Evolutionary conservation across 106 monocot species (phyloP).

Genomic region (Amphibolis antarctica): DNA sequence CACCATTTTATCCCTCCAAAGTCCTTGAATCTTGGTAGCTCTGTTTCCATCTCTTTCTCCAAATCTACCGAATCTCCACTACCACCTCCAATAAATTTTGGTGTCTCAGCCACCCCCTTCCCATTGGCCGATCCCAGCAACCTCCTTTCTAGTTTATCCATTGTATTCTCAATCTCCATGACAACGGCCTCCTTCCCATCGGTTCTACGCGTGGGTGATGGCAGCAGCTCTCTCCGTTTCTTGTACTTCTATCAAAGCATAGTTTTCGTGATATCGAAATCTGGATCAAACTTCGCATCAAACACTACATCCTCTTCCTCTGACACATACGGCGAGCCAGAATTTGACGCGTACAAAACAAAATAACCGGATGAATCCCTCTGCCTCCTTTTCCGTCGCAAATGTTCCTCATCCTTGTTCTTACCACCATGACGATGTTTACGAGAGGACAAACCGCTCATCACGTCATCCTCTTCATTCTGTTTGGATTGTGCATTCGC

Average conservation of each 20-base stretch:
- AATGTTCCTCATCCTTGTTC: background rate
- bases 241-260: constrained; percentile 46
- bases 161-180: constrained; percentile 46
- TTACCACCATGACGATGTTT: background rate
- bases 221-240: constrained; percentile 4
- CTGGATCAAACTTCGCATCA: constrained; percentile 34
- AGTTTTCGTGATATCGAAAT: constrained; percentile 56
- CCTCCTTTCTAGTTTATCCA: constrained; percentile 17
- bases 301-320: constrained; percentile 32
- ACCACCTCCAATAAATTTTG: background rate
- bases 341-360: background rate
- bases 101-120: constrained; percentile 4
- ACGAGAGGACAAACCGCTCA: too few relatives aligned
- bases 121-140: background rate
- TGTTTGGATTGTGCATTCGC: too few relatives aligned
- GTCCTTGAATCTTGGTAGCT: constrained; percentile 60
- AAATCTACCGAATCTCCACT: background rate
- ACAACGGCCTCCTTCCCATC: constrained; percentile 20
- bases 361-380: background rate
- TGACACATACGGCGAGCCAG: constrained; percentile 16
- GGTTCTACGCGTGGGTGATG: background rate
- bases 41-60: constrained; percentile 7
- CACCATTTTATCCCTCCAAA: constrained; percentile 65
- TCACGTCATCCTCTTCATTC: background rate
- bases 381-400: background rate